Conservation (phyloP, 2,329 filamentous ascomycete genomes). For the Aspergillus puulaauensis region DNA sequence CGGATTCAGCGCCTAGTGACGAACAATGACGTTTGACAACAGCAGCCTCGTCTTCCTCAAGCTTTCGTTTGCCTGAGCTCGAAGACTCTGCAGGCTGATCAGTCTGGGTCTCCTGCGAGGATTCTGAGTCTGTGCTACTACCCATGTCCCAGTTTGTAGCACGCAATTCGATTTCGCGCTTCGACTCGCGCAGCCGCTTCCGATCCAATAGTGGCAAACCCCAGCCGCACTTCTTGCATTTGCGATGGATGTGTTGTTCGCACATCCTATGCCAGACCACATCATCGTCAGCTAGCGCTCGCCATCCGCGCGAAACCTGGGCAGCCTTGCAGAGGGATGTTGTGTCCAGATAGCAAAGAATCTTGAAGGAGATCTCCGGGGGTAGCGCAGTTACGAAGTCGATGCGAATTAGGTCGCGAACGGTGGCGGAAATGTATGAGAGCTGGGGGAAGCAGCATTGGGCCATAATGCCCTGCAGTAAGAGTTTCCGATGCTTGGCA, state of each 20-base stretch:
- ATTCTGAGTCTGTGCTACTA: conserved; percentile 50
- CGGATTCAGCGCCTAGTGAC: conserved; percentile 22
- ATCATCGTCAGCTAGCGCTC: conserved; percentile 89
- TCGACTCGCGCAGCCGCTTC: conserved; percentile 83
- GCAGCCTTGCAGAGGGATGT: conserved; percentile 93
- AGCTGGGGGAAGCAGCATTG: conserved; percentile 98
- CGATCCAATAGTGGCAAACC: conserved; percentile 85
- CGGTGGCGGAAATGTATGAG: conserved; percentile 84
- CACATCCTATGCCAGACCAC: conserved; percentile 99
- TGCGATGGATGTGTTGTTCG: conserved; percentile 91
- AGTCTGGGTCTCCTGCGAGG: conserved; percentile 4
- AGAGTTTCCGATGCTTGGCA: conserved; percentile 88
- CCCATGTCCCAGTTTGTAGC: conserved; percentile 60
- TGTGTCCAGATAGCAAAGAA: conserved; percentile 89
- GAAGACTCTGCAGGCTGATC: conserved; percentile 5
- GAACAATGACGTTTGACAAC: conserved; percentile 34
- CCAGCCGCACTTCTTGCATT: conserved; percentile 95
- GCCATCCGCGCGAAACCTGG: conserved; percentile 88
- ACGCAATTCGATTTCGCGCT: conserved; percentile 75
- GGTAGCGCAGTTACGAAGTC: conserved; percentile 91
- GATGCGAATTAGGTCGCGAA: conserved; percentile 94
- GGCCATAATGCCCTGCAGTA: conserved; percentile 93
- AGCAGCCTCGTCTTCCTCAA: conserved; percentile 26
- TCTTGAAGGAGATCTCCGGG: conserved; percentile 87
- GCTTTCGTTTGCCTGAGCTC: conserved; percentile 26